Percentiles rank a stretch among this genome's conserved stretches.
Evolutionary conservation across 2,329 filamentous ascomycete genomes (phyloP).

Genomic region (Hypoxylon sp.): DNA sequence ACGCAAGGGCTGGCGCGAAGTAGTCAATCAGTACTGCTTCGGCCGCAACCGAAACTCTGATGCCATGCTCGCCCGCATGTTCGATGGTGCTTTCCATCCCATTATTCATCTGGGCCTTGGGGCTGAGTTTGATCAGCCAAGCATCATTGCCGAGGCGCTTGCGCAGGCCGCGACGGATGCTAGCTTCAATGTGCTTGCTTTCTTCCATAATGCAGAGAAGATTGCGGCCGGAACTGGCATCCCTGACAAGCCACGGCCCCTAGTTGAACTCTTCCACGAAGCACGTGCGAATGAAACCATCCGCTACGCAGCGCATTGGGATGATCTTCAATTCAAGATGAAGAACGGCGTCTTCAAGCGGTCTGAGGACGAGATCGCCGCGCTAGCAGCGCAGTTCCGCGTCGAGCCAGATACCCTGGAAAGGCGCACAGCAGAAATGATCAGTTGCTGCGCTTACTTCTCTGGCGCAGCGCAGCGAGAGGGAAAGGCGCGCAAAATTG

Average conservation of each 20-base stretch:
- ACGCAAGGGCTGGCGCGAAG: conserved; percentile 66
- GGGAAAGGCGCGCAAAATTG: conserved; percentile 71
- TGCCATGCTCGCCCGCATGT: conserved; percentile 66
- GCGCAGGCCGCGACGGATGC: conserved; percentile 74
- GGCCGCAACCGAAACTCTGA: conserved; percentile 68
- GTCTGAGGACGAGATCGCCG: conserved; percentile 67
- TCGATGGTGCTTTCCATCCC: conserved; percentile 72
- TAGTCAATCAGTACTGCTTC: conserved; percentile 74
- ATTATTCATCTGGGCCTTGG: conserved; percentile 79
- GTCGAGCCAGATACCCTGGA: conserved; percentile 58
- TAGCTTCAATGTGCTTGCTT: conserved; percentile 60
- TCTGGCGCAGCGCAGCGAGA: conserved; percentile 64
- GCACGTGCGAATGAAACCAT: conserved; percentile 64
- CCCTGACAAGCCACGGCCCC: conserved; percentile 12
- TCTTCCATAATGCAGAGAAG: conserved; percentile 57
- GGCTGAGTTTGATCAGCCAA: conserved; percentile 76
- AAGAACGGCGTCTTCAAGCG: conserved; percentile 73
- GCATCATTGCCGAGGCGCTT: conserved; percentile 76
- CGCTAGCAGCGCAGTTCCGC: conserved; percentile 59
- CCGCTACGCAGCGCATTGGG: conserved; percentile 60
- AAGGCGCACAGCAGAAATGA: conserved; percentile 50
- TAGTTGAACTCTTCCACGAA: conserved; percentile 45
- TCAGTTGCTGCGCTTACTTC: conserved; percentile 45
- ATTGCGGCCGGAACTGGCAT: conserved; percentile 31
- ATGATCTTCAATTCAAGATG: conserved; percentile 60